Base-by-base conservation (phyloP, 1,139 yeast genomes). In the Diutina scorzettiae region DNA sequence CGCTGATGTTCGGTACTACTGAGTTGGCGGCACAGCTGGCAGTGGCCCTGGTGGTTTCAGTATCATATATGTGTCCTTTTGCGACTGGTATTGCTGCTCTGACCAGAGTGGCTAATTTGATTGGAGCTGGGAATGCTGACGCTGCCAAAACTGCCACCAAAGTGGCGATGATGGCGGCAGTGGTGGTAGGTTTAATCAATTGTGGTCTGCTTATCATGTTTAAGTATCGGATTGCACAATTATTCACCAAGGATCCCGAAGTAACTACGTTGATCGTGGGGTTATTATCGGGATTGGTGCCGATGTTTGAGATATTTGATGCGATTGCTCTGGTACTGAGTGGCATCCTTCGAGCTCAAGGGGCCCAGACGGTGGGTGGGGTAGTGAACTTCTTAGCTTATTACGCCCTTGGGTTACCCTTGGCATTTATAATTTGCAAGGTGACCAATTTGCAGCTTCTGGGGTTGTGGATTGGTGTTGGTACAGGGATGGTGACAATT, bases 401-500 rank as follows among this genome's bases (percentile, higher is more conserved):
- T 59, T 87, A 87, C 56, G 71, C 68, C 4, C 62, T 68, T 51
- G 69, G 67, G 11, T 57, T 65, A 41, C 96, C 96, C 0, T 54
- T 84, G 23, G 87, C 89, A 0, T 58, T 83, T 45, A 53, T 70
- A 2, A 63, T 86, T 33, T 80, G 87, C 31, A 80, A 79, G 55
- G 56, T 63, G 27, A 60, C 64, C 7, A 72, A 72, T 40, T 58
- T 72, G 58, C 66, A 73, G 44, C 63, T 87, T 9, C 56, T 62
- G 23, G 97, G 97, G 0, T 63, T 91, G 43, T 91, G 98, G 98
- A 51, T 78, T n/a, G 96, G 96, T 6, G 75, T 86, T 45, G 85
- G 91, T 1, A 57, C 75, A 36, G 96, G 95, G 0, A 71, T 87
- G 71, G 56, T 78, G 30, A 50, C 77, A 28, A 86, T 91, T 47